Evolutionary conservation across 164 flowering plant genomes (phyloP).

Genomic region (Vitis rupestris): DNA sequence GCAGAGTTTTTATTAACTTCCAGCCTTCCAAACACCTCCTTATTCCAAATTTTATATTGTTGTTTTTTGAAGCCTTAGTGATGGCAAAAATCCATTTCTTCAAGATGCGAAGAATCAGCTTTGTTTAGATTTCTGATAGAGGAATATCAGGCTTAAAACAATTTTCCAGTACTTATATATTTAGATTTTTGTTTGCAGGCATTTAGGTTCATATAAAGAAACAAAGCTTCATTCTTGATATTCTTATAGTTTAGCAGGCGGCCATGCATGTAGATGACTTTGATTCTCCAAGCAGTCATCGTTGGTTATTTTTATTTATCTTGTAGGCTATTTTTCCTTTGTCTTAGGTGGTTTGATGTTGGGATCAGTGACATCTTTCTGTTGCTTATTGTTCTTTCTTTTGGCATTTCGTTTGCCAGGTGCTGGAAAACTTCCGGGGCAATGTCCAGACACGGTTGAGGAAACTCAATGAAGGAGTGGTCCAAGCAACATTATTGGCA

Average conservation of each 20-base stretch:
- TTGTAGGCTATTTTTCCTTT: neutral
- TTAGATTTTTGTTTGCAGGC: too few species aligned
- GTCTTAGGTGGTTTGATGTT: neutral
- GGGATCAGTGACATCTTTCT: neutral
- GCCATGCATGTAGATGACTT: too few species aligned
- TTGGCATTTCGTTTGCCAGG: conserved; percentile 42
- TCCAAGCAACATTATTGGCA: conserved; percentile 90
- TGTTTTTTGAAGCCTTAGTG: neutral
- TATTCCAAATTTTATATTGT: too few species aligned
- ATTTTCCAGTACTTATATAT: neutral
- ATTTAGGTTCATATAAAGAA: too few species aligned
- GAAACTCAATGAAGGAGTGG: conserved; percentile 84
- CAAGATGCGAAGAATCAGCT: neutral
- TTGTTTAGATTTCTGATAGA: neutral
- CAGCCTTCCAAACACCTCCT: too few species aligned
- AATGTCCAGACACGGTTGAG: conserved; percentile 92
- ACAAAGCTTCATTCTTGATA: too few species aligned
- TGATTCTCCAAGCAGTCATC: too few species aligned
- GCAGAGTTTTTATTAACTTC: too few species aligned
- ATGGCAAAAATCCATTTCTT: neutral
- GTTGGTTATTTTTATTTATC: too few species aligned
- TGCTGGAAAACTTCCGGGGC: conserved; percentile 84
- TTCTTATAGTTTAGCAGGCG: too few species aligned
- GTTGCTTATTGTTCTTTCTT: neutral
- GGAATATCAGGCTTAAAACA: neutral